Conservation (phyloP, 2,329 filamentous ascomycete genomes). For the Sporothrix brasiliensis region DNA sequence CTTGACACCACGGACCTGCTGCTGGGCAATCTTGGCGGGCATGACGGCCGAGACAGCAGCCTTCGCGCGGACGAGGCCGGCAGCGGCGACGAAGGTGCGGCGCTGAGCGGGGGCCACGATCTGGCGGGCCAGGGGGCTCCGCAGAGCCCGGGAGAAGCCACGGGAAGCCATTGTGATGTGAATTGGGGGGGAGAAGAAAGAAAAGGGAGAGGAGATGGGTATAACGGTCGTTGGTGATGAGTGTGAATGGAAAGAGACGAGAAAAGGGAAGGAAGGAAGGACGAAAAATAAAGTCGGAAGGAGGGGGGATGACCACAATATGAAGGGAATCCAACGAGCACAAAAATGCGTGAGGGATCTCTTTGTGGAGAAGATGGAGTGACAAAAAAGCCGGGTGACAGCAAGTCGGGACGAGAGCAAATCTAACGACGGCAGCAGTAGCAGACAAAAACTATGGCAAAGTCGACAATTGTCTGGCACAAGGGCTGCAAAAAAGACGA, state of each 20-base stretch:
- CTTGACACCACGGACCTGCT: slow-evolving; percentile 87
- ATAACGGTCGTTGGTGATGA: slow-evolving; percentile 12
- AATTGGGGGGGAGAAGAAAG: slow-evolving; percentile 38
- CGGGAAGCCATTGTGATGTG: slow-evolving; percentile 71
- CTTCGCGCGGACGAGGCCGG: slow-evolving; percentile 58
- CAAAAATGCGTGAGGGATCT: slow-evolving; percentile 25
- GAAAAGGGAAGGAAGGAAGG: slow-evolving; percentile 19
- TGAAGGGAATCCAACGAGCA: slow-evolving; percentile 21
- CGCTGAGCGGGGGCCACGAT: slow-evolving; percentile 63
- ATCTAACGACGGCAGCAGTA: background rate
- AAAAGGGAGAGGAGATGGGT: slow-evolving; percentile 2
- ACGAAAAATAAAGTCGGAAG: slow-evolving; percentile 14
- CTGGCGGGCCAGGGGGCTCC: slow-evolving; percentile 65
- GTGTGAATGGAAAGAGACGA: slow-evolving; percentile 10
- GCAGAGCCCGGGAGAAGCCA: slow-evolving; percentile 69
- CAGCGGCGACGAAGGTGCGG: slow-evolving; percentile 64
- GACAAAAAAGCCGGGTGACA: slow-evolving; percentile 22
- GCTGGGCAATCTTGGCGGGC: slow-evolving; percentile 44
- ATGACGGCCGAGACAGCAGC: slow-evolving; percentile 52
- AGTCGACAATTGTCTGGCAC: background rate
- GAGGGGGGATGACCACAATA: slow-evolving; percentile 23
- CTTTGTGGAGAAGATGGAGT: slow-evolving; percentile 28
- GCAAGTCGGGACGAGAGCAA: background rate
- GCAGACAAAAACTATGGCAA: background rate
- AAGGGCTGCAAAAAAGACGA: slow-evolving; percentile 4